Conservation (phyloP, 192 early-diverging fungal species). For the Backusella liffmaniae region DNA sequence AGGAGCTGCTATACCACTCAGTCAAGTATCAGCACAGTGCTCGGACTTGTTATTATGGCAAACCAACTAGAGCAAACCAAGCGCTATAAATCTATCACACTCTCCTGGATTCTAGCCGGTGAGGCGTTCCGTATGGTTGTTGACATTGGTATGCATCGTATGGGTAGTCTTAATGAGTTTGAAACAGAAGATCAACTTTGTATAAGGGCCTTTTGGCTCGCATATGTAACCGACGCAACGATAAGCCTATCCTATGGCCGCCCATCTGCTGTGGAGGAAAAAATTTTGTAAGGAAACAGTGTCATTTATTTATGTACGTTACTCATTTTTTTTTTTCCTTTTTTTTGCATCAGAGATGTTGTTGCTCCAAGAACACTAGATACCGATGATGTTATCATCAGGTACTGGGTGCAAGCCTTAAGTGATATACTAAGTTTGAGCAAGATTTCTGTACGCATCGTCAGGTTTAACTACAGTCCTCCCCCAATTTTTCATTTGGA, state of each 20-base stretch:
- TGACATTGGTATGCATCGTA: slow-evolving; percentile 70
- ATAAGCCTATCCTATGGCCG: slow-evolving; percentile 63
- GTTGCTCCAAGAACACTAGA: background rate
- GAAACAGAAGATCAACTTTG: slow-evolving; percentile 39
- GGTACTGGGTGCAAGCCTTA: background rate
- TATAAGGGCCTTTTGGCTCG: slow-evolving; percentile 68
- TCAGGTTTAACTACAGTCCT: background rate
- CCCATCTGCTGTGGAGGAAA: slow-evolving; percentile 45
- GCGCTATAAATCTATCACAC: slow-evolving; percentile 40
- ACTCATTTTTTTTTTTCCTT: no score
- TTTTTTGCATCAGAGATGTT: background rate
- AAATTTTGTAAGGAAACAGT: slow-evolving; percentile 23
- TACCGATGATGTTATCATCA: background rate
- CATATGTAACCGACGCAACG: slow-evolving; percentile 64
- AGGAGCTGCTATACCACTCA: slow-evolving; percentile 55
- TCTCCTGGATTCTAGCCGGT: slow-evolving; percentile 65
- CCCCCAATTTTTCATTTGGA: background rate
- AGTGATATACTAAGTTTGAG: background rate
- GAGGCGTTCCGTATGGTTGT: slow-evolving; percentile 71
- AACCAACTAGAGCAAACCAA: slow-evolving; percentile 57
- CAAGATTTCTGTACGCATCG: background rate
- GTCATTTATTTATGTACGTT: no score
- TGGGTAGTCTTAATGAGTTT: background rate
- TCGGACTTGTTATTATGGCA: slow-evolving; percentile 60
- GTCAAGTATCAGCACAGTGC: slow-evolving; percentile 50